Percentiles rank a stretch among this genome's conserved stretches.
Conservation (phyloP, 768 basidiomycete genomes). For the Suillus brevipes region DNA sequence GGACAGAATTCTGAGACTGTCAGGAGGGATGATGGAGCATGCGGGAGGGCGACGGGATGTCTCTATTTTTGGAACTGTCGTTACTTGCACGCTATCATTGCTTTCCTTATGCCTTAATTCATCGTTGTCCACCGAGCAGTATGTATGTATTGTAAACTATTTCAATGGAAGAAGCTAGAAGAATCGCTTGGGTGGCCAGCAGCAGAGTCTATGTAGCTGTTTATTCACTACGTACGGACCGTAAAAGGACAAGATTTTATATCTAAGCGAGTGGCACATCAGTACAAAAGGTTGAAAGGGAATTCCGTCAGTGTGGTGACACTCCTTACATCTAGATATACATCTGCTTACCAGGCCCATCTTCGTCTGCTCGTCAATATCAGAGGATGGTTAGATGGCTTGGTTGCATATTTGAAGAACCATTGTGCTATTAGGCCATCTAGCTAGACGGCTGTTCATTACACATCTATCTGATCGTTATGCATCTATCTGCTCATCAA, state of each 20-base stretch:
- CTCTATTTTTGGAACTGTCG: not conserved
- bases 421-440: not conserved
- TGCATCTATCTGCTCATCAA: slow-evolving; percentile 31
- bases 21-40: not conserved
- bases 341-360: not conserved
- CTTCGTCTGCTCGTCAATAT: not conserved
- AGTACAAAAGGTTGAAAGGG: not conserved
- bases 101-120: not conserved
- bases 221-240: not conserved
- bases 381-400: not conserved
- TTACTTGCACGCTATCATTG: slow-evolving; percentile 1
- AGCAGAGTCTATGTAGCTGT: not conserved
- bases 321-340: not conserved
- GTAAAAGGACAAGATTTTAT: not conserved
- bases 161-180: not conserved
- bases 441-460: not conserved
- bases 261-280: not conserved
- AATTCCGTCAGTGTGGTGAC: not conserved
- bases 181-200: not conserved
- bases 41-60: slow-evolving; percentile 8
- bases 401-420: not conserved
- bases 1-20: not conserved
- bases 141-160: not conserved
- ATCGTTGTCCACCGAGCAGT: not conserved
- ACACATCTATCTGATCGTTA: slow-evolving; percentile 15